A percentile compares a stretch with the other conserved stretches of the same genome.
Conservation (phyloP, 1,284 basidiomycete genomes). For the Meira miltonrushii region DNA sequence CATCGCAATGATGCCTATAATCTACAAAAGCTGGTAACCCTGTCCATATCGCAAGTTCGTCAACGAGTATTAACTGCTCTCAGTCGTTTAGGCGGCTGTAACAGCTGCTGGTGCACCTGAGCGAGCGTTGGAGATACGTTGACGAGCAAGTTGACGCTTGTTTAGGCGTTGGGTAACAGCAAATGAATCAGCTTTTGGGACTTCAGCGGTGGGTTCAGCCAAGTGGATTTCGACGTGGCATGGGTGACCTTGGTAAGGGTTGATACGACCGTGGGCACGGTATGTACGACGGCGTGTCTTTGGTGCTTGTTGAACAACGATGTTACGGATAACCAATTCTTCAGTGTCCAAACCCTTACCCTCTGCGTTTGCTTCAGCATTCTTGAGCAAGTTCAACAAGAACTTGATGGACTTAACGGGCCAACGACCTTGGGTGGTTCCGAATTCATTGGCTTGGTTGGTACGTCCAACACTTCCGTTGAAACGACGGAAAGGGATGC, state of each 20-base stretch:
- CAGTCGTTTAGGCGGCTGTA: conserved; percentile 10
- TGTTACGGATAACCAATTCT: conserved; percentile 90
- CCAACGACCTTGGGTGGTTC: conserved; percentile 98
- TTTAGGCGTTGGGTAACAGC: conserved; percentile 37
- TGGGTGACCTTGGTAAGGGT: conserved; percentile 70
- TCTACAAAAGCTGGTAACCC: too few species aligned
- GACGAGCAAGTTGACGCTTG: conserved; percentile 50
- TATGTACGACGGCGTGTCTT: conserved; percentile 99
- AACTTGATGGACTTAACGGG: conserved; percentile 98
- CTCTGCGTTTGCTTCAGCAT: conserved; percentile 98
- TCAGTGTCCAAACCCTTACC: conserved; percentile 92
- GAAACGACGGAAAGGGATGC: conserved; percentile 95
- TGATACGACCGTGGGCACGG: conserved; percentile 88
- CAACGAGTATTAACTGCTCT: too few species aligned
- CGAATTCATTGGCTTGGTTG: conserved; percentile 95
- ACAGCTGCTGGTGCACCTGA: background rate
- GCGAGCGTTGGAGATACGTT: conserved; percentile 43
- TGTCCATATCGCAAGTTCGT: too few species aligned
- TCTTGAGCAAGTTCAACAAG: conserved; percentile 91
- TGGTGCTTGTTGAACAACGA: conserved; percentile 97
- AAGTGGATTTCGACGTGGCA: conserved; percentile 76
- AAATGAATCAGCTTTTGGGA: conserved; percentile 43
- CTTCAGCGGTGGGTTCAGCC: conserved; percentile 44
- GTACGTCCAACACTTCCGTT: conserved; percentile 95
- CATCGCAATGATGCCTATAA: too few species aligned